phyloP scores from a whole-genome alignment of 2,329 filamentous ascomycete genomes.

The Onygenales sp. region DNA sequence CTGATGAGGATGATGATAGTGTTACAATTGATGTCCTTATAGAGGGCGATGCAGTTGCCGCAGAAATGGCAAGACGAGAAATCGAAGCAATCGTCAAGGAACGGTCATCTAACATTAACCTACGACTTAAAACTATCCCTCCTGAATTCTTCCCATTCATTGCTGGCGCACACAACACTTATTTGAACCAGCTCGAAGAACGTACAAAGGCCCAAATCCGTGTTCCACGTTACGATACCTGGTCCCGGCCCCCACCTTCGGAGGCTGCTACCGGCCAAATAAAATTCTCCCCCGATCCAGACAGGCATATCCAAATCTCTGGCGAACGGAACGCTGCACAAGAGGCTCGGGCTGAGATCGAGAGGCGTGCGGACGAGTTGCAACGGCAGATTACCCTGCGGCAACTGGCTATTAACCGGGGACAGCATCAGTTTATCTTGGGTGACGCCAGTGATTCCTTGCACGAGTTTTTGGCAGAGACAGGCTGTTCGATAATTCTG shows the following conservation, averaged over 20 bases:
- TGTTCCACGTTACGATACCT: conserved; percentile 72
- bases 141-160: conserved; percentile 95
- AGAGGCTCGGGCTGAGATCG: conserved; percentile 68
- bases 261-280: conserved; percentile 55
- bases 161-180: conserved; percentile 64
- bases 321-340: conserved; percentile 79
- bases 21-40: conserved; percentile 75
- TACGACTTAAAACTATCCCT: conserved; percentile 74
- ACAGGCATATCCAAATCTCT: conserved; percentile 72
- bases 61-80: conserved; percentile 70
- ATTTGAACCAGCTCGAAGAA: conserved; percentile 58
- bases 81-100: conserved; percentile 85
- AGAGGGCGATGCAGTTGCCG: conserved; percentile 83
- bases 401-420: conserved; percentile 72
- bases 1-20: conserved; percentile 67
- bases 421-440: conserved; percentile 89
- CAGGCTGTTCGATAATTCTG: conserved; percentile 79
- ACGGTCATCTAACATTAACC: conserved; percentile 69
- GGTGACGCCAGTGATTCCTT: conserved; percentile 70
- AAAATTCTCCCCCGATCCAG: conserved; percentile 59
- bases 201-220: conserved; percentile 69
- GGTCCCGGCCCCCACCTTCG: conserved; percentile 58
- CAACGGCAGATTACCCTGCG: conserved; percentile 66
- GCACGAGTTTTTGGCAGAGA: conserved; percentile 81
- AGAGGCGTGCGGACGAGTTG: conserved; percentile 67